phyloP scores from a whole-genome alignment of 2,329 filamentous ascomycete genomes.

The Xylaria sp. region DNA sequence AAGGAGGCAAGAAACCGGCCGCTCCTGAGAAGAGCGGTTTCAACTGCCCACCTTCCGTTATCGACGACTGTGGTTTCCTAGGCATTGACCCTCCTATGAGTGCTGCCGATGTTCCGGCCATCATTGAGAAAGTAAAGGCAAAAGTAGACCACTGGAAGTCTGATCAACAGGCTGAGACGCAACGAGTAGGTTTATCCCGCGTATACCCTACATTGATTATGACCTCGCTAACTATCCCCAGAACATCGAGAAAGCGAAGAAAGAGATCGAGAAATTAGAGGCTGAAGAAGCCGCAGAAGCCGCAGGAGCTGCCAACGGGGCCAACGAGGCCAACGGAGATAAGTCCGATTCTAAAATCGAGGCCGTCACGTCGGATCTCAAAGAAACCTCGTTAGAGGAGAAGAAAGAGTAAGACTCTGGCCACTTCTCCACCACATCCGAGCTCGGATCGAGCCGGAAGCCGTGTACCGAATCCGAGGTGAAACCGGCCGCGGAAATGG shows the following conservation, averaged over 20 bases:
- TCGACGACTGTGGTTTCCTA: constrained; percentile 86
- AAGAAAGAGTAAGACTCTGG: constrained; percentile 53
- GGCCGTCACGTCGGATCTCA: constrained; percentile 57
- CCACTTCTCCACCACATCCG: constrained; percentile 7
- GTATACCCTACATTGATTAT: background rate
- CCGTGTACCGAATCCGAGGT: constrained; percentile 1
- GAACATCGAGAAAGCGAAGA: constrained; percentile 97
- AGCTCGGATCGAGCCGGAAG: constrained; percentile 7
- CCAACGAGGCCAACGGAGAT: constrained; percentile 54
- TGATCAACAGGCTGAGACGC: constrained; percentile 87
- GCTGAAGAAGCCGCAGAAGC: constrained; percentile 62
- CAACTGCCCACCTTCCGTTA: constrained; percentile 87
- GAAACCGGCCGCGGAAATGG: background rate
- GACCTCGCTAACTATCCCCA: constrained; percentile 50
- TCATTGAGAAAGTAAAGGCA: constrained; percentile 87
- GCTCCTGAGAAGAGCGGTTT: constrained; percentile 63
- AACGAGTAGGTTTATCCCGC: constrained; percentile 69
- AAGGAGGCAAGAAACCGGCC: constrained; percentile 77
- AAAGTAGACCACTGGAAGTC: constrained; percentile 92
- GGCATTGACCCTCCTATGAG: constrained; percentile 88
- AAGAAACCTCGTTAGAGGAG: constrained; percentile 59
- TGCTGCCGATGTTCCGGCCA: constrained; percentile 77
- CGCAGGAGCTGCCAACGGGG: constrained; percentile 48
- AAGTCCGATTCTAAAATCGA: constrained; percentile 58
- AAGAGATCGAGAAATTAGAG: constrained; percentile 90